Base-by-base conservation (phyloP, 345 rosid genomes). In the Eucalyptus marginata region DNA sequence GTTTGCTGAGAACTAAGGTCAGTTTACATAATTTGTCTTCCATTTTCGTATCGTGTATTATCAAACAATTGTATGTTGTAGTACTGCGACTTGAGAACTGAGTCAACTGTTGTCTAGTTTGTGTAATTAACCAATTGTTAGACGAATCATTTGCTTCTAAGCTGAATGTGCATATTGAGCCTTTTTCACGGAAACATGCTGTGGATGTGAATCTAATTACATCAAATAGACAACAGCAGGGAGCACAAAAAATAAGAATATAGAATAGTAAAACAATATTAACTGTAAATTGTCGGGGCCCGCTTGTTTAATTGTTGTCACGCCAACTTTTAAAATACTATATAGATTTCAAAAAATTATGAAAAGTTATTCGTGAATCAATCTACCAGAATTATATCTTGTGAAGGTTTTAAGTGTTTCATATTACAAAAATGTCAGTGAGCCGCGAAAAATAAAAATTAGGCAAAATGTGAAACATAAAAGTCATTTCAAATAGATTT, bases 341-440 rank as follows among this genome's bases (percentile, higher is more conserved):
- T n/a, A 0, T 36, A 64, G 0, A 64, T n/a, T 64, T 64, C 1
- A 76, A 10, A 76, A 18, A 76, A 36, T 10, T 76, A 5, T 36
- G 47, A 13, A 36, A 36, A 71, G 0, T 36, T 36, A 18, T 17
- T 18, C 6, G 14, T 36, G 46, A 71, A 71, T 71, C 43, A 33
- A 17, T 18, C 44, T 71, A 18, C 81, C 44, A 71, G 0, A 8
- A 71, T 71, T 36, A 36, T 3, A 16, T 76, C 83, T 76, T 36
- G 27, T 18, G 83, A 36, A 71, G 5, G 14, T 71, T 71, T 64
- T 71, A 71, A 71, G 47, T 71, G 83, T 71, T 71, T 36, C 46
- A 36, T 22, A 36, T 71, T 71, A 36, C 27, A 36, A 71, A 36
- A 71, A 18, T 71, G 46, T 71, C 27, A 18, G 5, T 17, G 43